Base-by-base conservation (phyloP, 495 filamentous ascomycete genomes). In the Aspergillus homomorphus region DNA sequence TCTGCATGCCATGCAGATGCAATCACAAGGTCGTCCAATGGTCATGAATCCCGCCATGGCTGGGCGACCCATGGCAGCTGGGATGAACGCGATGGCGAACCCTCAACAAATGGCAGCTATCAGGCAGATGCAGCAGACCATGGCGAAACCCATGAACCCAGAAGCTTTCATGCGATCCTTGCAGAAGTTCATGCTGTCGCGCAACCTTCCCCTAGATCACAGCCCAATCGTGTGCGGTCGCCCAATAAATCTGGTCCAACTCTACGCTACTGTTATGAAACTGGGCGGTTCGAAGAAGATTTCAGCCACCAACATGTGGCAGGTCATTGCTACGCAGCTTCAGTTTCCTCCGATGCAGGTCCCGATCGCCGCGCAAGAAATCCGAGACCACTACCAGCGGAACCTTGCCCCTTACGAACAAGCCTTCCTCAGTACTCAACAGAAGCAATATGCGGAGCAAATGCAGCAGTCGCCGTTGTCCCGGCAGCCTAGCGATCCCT, bases 261-360 rank as follows among this genome's bases (percentile, higher is more conserved):
- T 98, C 8, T 97, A 90, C 74, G 82, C 82, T 43, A 76, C 80
- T 1, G 89, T 96, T 7, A 81, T 86, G 68, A 88, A 86, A 61
- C 80, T 88, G 66, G 88, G 88, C 18, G 94, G 94, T 2, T 96
- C 87, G 41, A 87, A 85, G 68, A 87, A 82, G 60, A 80, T 96
- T 7, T 85, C 82, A 0, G 75, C 76, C 21, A 78, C 77, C 19
- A 87, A 89, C 57, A 73, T 78, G 60, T 98, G 93, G 93, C 78
- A 80, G 8, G 80, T 82, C 21, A 76, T 95, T 51, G 85, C 90
- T 1, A 81, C 83, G 41, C 73, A 78, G 23, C 73, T 97, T 54
- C 83, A 86, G 15, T 87, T 92, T 53, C 76, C 81, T 16, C 82
- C 75, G 21, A 76, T 83, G 57, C 89, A 92, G 62, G 77, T 84